phyloP scores from a whole-genome alignment of 2,329 filamentous ascomycete species.

The Diaporthe batatas region DNA sequence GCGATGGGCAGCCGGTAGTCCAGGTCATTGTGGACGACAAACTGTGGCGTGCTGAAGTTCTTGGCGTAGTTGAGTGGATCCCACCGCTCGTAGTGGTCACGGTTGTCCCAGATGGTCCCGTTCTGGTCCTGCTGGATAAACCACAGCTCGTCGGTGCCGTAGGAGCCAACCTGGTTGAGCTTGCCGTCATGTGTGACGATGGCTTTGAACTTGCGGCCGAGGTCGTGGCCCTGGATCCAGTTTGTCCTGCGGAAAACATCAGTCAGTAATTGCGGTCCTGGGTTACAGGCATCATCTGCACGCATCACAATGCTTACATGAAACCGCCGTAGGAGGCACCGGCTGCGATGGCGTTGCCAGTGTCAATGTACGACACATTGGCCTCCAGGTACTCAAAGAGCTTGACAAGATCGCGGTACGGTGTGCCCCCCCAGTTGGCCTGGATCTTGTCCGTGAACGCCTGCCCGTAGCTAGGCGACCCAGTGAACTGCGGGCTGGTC shows the following conservation, averaged over 20 bases:
- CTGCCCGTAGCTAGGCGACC: conserved; percentile 67
- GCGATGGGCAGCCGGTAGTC: conserved; percentile 77
- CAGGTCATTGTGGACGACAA: conserved; percentile 77
- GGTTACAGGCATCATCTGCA: not conserved
- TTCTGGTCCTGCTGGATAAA: conserved; percentile 60
- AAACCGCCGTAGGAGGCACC: conserved; percentile 69
- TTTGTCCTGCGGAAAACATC: not conserved
- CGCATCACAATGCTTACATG: conserved; percentile 55
- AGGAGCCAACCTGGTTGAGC: conserved; percentile 47
- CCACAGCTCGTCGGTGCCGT: conserved; percentile 53
- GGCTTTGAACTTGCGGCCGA: conserved; percentile 69
- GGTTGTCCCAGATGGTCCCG: conserved; percentile 57
- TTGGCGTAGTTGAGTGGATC: conserved; percentile 61
- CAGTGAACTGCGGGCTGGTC: conserved; percentile 67
- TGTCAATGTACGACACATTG: conserved; percentile 65
- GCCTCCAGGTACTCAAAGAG: conserved; percentile 65
- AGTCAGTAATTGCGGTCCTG: conserved; percentile 31
- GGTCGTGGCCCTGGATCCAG: conserved; percentile 65
- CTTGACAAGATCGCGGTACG: conserved; percentile 67
- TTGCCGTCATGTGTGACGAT: conserved; percentile 67
- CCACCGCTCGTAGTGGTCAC: conserved; percentile 56
- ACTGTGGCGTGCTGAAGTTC: conserved; percentile 77
- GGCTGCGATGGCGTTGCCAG: conserved; percentile 61
- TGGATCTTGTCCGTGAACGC: conserved; percentile 64
- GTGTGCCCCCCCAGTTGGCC: conserved; percentile 64